Base-by-base conservation (phyloP, 352 stramenopile genomes). In the Globisporangium emineosum region DNA sequence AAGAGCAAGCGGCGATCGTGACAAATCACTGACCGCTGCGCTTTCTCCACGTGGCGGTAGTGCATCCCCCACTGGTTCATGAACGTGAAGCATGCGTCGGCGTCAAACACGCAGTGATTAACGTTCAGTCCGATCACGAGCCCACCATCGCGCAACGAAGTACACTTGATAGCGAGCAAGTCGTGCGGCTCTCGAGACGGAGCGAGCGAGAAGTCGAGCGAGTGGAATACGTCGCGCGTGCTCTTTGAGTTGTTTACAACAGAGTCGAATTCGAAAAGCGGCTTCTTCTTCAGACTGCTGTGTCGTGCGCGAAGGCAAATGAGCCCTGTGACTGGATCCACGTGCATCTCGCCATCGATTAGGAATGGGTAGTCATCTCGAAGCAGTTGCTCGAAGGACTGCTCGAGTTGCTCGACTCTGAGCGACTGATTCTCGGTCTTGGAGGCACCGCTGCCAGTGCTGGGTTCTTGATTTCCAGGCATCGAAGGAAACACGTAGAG, bases 41-140 rank as follows among this genome's bases (percentile, higher is more conserved):
- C 13, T 7, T 53, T 60, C 17, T 25, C 17, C 32, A 64, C 30
- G 12, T 21, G 13, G 3, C 57, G 57, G 40, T 69, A 69, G 64
- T 65, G 52, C 37, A 63, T 30, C 3, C 64, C 64, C 56, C 64
- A 69, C 49, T 54, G 37, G 12, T 25, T 60, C 56, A 69, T 40
- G 29, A 69, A 59, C 7, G 57, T 43, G 40, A 69, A 69, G n/a
- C 32, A 58, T 12, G 29, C 47, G 13, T 60, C 32, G 23, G 47
- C 64, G 8, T 65, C 64, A 40, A 69, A 57, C 3, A 69, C 32
- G 15, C 33, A 60, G 35, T 69, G 64, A 33, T 47, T 65, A 21
- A 69, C 45, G 49, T 53, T 65, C 29, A 69, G 15, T 21, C 57
- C 64, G 33, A 69, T 60, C 51, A 60, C 64, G 32, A 69, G 25